These are phyloP conservation scores for Lactifluus volemus DNA, from an alignment of 768 basidiomycete genomes.

Conservation along the genomic window DNA sequence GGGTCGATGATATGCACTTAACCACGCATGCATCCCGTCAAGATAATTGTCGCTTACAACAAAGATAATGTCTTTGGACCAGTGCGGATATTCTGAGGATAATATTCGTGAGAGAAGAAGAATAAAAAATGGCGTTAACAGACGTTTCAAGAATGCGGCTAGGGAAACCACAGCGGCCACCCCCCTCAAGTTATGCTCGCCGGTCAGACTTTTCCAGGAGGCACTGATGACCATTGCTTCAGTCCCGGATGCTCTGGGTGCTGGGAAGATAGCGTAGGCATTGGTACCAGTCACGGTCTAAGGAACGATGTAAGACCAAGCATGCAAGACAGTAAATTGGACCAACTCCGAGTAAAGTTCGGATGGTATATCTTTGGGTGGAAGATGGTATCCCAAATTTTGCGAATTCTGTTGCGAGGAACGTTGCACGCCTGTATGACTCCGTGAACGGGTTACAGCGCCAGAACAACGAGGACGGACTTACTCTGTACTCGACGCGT, in stretches of 20 bases:
- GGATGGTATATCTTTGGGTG: slow-evolving; percentile 59
- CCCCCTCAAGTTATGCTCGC: slow-evolving; percentile 75
- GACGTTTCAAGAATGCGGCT: slow-evolving; percentile 80
- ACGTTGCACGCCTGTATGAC: slow-evolving; percentile 50
- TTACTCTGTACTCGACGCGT: slow-evolving; percentile 66
- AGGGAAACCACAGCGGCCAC: slow-evolving; percentile 77
- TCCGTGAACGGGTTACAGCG: slow-evolving; percentile 4
- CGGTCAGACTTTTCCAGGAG: slow-evolving; percentile 71
- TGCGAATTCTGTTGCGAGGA: slow-evolving; percentile 55
- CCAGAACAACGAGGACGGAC: slow-evolving; percentile 23
- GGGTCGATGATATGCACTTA: slow-evolving; percentile 71
- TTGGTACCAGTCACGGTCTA: slow-evolving; percentile 63
- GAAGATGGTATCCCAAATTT: slow-evolving; percentile 65
- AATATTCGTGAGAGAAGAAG: background rate
- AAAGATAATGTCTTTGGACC: slow-evolving; percentile 92
- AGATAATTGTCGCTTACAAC: slow-evolving; percentile 83
- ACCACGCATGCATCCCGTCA: slow-evolving; percentile 91
- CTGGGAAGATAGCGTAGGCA: slow-evolving; percentile 70
- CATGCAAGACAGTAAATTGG: background rate
- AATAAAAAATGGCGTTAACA: slow-evolving; percentile 18
- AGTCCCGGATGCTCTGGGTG: slow-evolving; percentile 86
- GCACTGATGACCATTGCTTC: slow-evolving; percentile 91
- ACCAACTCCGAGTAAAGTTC: slow-evolving; percentile 43
- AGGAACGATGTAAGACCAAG: slow-evolving; percentile 3
- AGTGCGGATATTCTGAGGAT: slow-evolving; percentile 66